Evolutionary conservation across 75 land plant species (phyloP), one percentile per base, ranked within the genome.

Genomic region (Picea glauca): DNA sequence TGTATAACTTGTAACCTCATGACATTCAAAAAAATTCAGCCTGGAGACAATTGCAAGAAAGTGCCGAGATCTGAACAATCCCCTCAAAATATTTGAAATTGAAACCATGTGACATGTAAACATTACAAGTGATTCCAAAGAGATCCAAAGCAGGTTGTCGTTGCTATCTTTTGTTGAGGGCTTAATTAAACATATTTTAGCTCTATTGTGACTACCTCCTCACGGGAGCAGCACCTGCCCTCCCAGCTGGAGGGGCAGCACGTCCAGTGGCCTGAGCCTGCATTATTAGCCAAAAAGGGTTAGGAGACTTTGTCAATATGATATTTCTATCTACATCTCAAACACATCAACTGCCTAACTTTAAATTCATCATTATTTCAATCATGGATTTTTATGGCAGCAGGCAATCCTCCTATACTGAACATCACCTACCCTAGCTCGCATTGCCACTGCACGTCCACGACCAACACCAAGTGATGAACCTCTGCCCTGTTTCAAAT

Each of bases 391-490:
- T n/a, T 18, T 4, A 33, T 12, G 13, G 26, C 32, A 20, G 14
- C 76, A 79, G 30, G 15, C 5, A 74, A n/a, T 26, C 2, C 12
- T 50, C 23, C 31, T n/a, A 76, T 75, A 17, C 9, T 15, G n/a
- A 26, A 18, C 35, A 31, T 57, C 38, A 83, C 84, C 81, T 84
- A 95, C 98, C 84, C 85, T 94, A 40, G 94, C 98, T n/a, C 94
- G 92, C 97, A 96, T 87, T 12, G 93, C 93, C 72, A 89, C 97
- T 59, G 90, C 98, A 62, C 97, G 90, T 18, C 97, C 98, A 68
- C 98, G 92, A 35, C 98, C 94, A 76, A 92, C 97, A 58, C 98
- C 98, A 85, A 94, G 79, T 13, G 94, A 66, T 67, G 97, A 87
- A 31, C 98, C 92, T 78, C 89, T 96, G n/a, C 97, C 98, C 98